Conservation (phyloP, 495 filamentous ascomycete genomes). For the Aspergillus diversus region DNA sequence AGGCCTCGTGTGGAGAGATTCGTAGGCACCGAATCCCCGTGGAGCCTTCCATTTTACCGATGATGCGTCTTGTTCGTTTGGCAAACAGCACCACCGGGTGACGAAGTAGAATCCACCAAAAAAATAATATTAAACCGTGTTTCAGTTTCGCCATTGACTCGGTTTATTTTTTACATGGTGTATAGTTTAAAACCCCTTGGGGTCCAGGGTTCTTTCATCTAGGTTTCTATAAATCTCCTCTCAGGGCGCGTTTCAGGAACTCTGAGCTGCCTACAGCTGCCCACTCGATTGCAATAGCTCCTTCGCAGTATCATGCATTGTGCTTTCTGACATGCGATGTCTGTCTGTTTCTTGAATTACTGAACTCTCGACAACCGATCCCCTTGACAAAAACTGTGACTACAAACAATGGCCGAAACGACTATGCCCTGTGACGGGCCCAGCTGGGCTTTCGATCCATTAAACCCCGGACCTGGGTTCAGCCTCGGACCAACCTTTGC, state of each 20-base stretch:
- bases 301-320: neutral
- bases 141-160: conserved; percentile 2
- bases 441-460: conserved; percentile 15
- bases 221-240: neutral
- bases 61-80: neutral
- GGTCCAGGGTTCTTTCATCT: neutral
- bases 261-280: too few species aligned
- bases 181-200: conserved; percentile 12
- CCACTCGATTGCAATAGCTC: neutral
- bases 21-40: conserved; percentile 14
- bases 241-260: too few species aligned
- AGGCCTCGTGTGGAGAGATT: conserved; percentile 13
- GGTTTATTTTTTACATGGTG: conserved; percentile 3
- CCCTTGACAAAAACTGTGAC: neutral
- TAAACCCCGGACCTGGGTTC: conserved; percentile 10
- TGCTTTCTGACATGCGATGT: neutral
- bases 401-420: conserved; percentile 10
- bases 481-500: conserved; percentile 6
- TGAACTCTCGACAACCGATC: too few species aligned
- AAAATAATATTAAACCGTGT: neutral
- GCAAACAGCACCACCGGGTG: neutral
- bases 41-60: conserved; percentile 14
- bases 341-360: neutral
- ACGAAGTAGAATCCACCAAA: too few species aligned
- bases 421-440: conserved; percentile 11